Evolutionary conservation across 306 rosid species (phyloP), one percentile per base, ranked within the genome.

Genomic region (Quercus bicolor): DNA sequence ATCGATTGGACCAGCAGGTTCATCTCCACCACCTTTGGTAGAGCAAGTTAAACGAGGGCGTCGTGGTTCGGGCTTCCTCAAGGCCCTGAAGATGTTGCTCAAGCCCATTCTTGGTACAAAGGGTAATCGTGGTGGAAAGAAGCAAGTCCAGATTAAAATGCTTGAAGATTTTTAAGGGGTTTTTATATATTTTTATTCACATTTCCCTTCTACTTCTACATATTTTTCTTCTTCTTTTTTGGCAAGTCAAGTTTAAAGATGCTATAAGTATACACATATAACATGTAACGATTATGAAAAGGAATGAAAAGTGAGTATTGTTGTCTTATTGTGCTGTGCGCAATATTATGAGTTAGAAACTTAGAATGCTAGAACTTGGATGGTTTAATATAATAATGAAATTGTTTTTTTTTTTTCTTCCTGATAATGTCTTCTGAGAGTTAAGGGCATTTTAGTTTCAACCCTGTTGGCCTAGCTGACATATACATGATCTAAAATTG

Each of bases 31-130:
- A 28, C 85, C 85, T 9, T 74, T 83, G 57, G 68, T 75, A 57
- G 29, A 70, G 6, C 87, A 86, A 34, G 87, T 77, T 33, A 76
- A 66, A 13, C 85, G 84, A 70, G 76, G 78, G 29, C 78, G 72
- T 6, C 78, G 68, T 19, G 72, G 86, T 28, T 69, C 83, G 4
- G 84, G 77, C 40, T 85, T 92, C 43, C 79, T 77, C 20, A 92
- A 85, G 77, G 78, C 84, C 1, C 0, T 92, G 55, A 90, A 85
- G 88, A 95, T 88, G 81, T 79, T 92, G 83, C 62, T 92, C 62
- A 85, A 74, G 57, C 94, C 96, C 20, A 70, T 92, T 68, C 6
- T 88, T 43, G 75, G 84, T 0, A 76, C 88, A 56, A 87, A 80
- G 86, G 26, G 75, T 20, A 48, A 13, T 48, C 51, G 53, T 4